Base-by-base conservation (phyloP, 305 asterid genomes). In the Striga hermonthica region DNA sequence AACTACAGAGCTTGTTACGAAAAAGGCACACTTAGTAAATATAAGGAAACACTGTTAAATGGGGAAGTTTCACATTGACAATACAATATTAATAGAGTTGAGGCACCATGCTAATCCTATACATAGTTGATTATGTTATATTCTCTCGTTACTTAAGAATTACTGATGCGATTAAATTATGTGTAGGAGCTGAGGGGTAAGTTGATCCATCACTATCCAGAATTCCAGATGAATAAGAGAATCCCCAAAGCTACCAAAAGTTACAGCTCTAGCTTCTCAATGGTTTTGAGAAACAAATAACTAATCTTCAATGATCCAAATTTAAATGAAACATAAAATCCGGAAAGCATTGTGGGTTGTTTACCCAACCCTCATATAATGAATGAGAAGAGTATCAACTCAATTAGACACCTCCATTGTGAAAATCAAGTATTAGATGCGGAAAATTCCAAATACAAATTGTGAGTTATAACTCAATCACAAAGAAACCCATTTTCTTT, bases 341-440 rank as follows among this genome's bases (percentile, higher is more conserved):
- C 49, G 16, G 57, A 31, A 9, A 36, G 60, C 48, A 64, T 54
- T 52, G 56, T 39, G 4, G 45, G 63, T 12, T 11, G 56, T 44
- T 44, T 37, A 52, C 48, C 65, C 64, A 16, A 41, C 71, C 54
- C 14, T 54, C 35, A 6, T 41, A 40, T 43, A 40, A 60, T 53
- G 62, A 47, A 36, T 41, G 50, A 68, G 58, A 34, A 49, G 40
- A 61, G 44, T 50, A 53, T 44, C 50, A 72, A 31, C 65, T 66
- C 53, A 50, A 43, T 48, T 13, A 37, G 37, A 12, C 49, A 57
- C 43, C 52, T 49, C 6, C 12, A 45, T 9, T 16, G 58, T 62
- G 44, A 7, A 4, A 60, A 16, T 52, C 40, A 48, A 58, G 31
- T 48, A 58, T 22, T 52, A 35, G 34, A 11, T 6, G 11, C 16